phyloP scores from a whole-genome alignment of 805 yeast genomes.

The Sungouiozyma ichnusensis region DNA sequence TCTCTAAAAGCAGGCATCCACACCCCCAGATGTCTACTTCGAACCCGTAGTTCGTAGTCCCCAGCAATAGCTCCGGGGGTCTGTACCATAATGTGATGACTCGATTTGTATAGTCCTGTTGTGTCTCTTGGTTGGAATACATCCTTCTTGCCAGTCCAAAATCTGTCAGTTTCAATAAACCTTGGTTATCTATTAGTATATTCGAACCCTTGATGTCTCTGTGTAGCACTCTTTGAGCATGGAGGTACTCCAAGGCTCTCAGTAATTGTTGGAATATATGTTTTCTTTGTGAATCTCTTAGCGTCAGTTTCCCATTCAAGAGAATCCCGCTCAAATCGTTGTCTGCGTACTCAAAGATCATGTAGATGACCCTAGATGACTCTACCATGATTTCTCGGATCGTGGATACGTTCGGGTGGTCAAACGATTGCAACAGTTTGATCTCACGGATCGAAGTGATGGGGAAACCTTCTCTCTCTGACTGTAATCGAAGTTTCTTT shows the following conservation, averaged over 20 bases:
- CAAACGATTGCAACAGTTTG: conserved; percentile 62
- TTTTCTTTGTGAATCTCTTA: conserved; percentile 57
- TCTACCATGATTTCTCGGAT: conserved; percentile 87
- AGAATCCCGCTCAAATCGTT: conserved; percentile 87
- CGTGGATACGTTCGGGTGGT: conserved; percentile 74
- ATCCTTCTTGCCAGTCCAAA: conserved; percentile 74
- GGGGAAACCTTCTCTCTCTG: conserved; percentile 91
- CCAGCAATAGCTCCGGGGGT: conserved; percentile 87
- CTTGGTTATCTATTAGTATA: conserved; percentile 51
- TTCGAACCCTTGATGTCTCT: conserved; percentile 79
- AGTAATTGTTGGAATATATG: conserved; percentile 54
- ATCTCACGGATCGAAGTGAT: conserved; percentile 92
- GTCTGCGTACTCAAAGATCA: conserved; percentile 90
- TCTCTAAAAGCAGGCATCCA: conserved; percentile 81
- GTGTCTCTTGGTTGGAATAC: conserved; percentile 37
- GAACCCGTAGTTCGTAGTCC: conserved; percentile 80
- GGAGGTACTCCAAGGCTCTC: conserved; percentile 61
- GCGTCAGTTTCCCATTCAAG: conserved; percentile 56
- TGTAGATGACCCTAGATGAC: conserved; percentile 46
- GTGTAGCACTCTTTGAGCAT: conserved; percentile 58
- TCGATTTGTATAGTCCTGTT: conserved; percentile 77
- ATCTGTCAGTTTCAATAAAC: conserved; percentile 64
- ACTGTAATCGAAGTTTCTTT: conserved; percentile 72
- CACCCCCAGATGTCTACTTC: conserved; percentile 97
- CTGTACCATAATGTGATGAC: conserved; percentile 96